phyloP scores from a whole-genome alignment of 192 early-diverging fungal species.

The Ambispora gerdemannii region DNA sequence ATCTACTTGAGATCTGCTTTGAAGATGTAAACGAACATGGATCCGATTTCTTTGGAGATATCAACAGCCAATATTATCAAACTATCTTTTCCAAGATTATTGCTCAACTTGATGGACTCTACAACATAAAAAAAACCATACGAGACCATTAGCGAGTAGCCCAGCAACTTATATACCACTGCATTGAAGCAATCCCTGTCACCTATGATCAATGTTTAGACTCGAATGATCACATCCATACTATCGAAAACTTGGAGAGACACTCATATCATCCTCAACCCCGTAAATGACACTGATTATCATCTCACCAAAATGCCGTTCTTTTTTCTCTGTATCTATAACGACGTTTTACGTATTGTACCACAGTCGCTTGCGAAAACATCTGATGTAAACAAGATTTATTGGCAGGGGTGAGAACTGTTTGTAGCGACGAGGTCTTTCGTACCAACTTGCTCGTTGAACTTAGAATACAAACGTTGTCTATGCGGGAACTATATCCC shows the following conservation, averaged over 20 bases:
- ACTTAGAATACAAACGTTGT: background rate
- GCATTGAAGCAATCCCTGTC: background rate
- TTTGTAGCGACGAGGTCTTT: conserved; percentile 26
- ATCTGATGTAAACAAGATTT: no score
- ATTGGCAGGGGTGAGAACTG: conserved; percentile 8
- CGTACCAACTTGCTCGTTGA: conserved; percentile 6
- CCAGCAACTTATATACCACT: background rate
- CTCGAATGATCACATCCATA: background rate
- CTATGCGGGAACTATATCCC: background rate
- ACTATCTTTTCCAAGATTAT: no score
- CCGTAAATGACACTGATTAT: no score
- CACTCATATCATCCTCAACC: background rate
- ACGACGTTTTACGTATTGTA: background rate
- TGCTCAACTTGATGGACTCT: no score
- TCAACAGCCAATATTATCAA: no score
- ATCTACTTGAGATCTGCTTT: conserved; percentile 11
- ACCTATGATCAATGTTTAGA: background rate
- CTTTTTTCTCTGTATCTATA: conserved; percentile 13
- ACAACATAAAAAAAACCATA: no score
- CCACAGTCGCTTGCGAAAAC: background rate
- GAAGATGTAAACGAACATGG: background rate
- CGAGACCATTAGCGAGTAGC: background rate
- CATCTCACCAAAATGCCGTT: conserved; percentile 25
- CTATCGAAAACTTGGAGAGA: background rate
- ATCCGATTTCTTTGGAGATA: background rate